Conservation (phyloP, 108 stramenopile genomes). For the Stephanodiscus minutulus region DNA sequence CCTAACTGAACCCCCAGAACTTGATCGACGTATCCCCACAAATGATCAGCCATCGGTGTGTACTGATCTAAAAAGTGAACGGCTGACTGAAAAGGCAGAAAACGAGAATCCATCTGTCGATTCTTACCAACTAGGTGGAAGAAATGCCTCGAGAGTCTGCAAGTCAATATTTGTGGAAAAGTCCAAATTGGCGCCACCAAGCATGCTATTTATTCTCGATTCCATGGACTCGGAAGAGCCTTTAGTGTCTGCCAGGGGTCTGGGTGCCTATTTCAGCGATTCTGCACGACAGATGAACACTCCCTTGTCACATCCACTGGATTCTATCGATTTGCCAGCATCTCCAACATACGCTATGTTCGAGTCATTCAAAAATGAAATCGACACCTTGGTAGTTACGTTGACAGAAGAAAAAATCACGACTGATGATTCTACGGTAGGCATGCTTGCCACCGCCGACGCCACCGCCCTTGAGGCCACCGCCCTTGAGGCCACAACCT, state of each 20-base stretch:
- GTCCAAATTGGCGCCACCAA: slow-evolving; percentile 21
- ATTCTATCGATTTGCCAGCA: slow-evolving; percentile 4
- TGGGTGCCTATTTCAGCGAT: not conserved
- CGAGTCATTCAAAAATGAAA: slow-evolving; percentile 31
- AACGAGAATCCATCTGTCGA: not conserved
- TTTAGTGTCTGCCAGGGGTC: slow-evolving; percentile 34
- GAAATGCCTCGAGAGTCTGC: not conserved
- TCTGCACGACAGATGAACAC: not conserved
- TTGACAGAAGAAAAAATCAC: not conserved
- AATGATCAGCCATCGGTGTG: not conserved
- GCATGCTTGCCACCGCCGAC: not conserved
- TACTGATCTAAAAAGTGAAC: no score
- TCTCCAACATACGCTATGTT: slow-evolving; percentile 20
- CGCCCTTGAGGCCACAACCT: no score
- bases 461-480: not conserved
- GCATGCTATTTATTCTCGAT: slow-evolving; percentile 33
- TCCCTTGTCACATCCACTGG: not conserved
- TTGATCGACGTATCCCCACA: not conserved
- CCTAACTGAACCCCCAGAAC: not conserved
- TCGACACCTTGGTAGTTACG: slow-evolving; percentile 21
- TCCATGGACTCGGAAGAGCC: slow-evolving; percentile 51
- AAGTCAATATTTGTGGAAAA: slow-evolving; percentile 32
- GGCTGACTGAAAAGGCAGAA: not conserved
- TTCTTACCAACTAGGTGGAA: not conserved
- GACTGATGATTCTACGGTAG: not conserved